A percentile compares a stretch with the other conserved stretches of the same genome.
These are phyloP conservation scores for Amesomyces nigricolor DNA, from an alignment of 2,329 filamentous ascomycete species.

Conservation along the genomic window DNA sequence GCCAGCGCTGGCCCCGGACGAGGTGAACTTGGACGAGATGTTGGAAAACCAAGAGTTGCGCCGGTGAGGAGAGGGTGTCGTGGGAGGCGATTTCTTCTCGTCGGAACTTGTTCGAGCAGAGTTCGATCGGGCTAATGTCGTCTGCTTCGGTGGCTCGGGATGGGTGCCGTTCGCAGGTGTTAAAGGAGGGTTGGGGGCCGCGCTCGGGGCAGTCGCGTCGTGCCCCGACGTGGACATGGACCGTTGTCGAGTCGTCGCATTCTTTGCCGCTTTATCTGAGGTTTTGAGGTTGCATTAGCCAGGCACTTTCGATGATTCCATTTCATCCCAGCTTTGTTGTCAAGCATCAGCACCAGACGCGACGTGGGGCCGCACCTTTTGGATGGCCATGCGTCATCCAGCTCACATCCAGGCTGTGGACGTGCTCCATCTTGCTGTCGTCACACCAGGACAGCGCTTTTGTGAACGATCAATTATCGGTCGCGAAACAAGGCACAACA, in stretches of 20 bases:
- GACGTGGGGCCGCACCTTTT: constrained; percentile 55
- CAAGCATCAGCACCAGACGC: neutral
- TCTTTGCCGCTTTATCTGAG: constrained; percentile 28
- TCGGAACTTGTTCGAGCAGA: constrained; percentile 31
- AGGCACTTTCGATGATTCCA: neutral
- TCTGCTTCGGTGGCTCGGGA: constrained; percentile 6
- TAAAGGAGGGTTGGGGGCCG: neutral
- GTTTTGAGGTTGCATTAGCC: constrained; percentile 7
- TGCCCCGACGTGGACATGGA: constrained; percentile 25
- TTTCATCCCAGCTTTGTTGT: neutral
- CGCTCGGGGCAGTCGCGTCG: constrained; percentile 12
- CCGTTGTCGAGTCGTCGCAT: constrained; percentile 25
- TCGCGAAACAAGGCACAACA: neutral
- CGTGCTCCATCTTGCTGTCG: constrained; percentile 60
- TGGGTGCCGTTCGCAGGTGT: constrained; percentile 12
- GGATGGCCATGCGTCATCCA: constrained; percentile 80
- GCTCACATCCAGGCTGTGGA: constrained; percentile 79
- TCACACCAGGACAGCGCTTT: neutral
- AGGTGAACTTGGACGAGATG: constrained; percentile 87
- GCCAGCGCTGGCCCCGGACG: constrained; percentile 38
- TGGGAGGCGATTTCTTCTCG: constrained; percentile 31
- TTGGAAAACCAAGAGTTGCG: constrained; percentile 90
- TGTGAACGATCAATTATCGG: neutral
- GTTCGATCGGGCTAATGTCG: constrained; percentile 26
- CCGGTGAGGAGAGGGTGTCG: constrained; percentile 39